These are phyloP conservation scores for Aristolochia contorta DNA, from an alignment of 164 flowering plant species.

Conservation along the genomic window DNA sequence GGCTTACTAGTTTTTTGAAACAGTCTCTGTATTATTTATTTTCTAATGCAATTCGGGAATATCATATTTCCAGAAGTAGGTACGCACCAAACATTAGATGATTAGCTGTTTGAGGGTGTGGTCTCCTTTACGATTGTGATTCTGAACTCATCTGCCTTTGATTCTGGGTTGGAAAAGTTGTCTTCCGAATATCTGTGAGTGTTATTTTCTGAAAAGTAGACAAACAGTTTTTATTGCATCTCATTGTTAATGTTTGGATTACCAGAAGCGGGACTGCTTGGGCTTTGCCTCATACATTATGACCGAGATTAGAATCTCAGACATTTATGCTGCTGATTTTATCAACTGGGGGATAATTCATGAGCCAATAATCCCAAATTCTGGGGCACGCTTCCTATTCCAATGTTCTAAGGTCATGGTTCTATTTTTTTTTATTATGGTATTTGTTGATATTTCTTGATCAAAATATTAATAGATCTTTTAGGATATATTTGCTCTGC, in stretches of 20 bases:
- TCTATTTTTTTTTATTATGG: neutral
- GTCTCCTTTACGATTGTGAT: too few species aligned
- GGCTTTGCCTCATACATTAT: conserved; percentile 25
- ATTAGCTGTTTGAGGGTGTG: neutral
- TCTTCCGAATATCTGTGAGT: too few species aligned
- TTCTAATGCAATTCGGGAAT: neutral
- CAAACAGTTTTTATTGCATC: neutral
- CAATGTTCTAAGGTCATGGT: conserved; percentile 41
- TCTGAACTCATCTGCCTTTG: too few species aligned
- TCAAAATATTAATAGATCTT: neutral
- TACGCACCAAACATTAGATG: neutral
- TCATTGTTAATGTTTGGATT: conserved; percentile 12
- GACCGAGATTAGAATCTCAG: conserved; percentile 41
- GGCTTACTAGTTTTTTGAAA: too few species aligned
- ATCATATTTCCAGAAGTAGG: too few species aligned
- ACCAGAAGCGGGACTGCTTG: conserved; percentile 37
- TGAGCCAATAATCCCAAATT: conserved; percentile 24
- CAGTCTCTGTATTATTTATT: neutral
- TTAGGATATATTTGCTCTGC: neutral
- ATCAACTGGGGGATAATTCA: conserved; percentile 42
- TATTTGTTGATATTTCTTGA: neutral
- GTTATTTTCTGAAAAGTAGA: too few species aligned
- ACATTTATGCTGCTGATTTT: conserved; percentile 65
- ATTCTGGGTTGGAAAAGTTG: too few species aligned
- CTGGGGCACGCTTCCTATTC: conserved; percentile 23